phyloP scores from a whole-genome alignment of 2,329 filamentous ascomycete genomes.

The Apiospora koreana region DNA sequence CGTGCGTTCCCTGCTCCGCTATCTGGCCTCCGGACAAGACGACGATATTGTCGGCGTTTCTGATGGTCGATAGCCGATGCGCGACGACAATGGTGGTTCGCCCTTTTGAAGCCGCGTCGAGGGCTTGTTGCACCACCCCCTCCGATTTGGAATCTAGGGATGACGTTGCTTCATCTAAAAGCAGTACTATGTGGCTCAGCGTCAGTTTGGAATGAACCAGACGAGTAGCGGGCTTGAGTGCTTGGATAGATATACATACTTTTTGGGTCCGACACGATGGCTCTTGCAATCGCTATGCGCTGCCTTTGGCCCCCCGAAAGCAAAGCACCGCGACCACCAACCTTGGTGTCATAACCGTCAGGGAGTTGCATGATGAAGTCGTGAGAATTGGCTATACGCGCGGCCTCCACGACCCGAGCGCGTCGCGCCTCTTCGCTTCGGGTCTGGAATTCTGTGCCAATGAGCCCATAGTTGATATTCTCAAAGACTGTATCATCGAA shows the following conservation, averaged over 20 bases:
- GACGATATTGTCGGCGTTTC: no score
- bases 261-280: conserved; percentile 68
- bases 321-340: conserved; percentile 27
- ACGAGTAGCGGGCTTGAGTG: no score
- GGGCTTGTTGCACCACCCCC: conserved; percentile 56
- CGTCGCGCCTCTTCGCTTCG: no score
- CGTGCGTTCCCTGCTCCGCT: not conserved
- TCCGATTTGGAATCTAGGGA: conserved; percentile 66
- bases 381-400: no score
- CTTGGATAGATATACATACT: no score
- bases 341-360: conserved; percentile 37
- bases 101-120: conserved; percentile 46
- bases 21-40: not conserved
- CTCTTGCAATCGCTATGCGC: conserved; percentile 61
- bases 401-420: no score
- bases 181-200: no score
- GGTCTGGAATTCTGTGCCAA: no score
- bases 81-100: conserved; percentile 56
- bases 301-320: conserved; percentile 63
- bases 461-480: conserved; percentile 83
- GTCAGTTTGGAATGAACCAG: no score
- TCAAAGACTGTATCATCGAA: conserved; percentile 87
- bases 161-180: conserved; percentile 73
- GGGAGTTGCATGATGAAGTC: conserved; percentile 44
- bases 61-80: conserved; percentile 54